Evolutionary conservation across 140 eudicot genomes (phyloP).

Genomic region (Senecio squalidus): DNA sequence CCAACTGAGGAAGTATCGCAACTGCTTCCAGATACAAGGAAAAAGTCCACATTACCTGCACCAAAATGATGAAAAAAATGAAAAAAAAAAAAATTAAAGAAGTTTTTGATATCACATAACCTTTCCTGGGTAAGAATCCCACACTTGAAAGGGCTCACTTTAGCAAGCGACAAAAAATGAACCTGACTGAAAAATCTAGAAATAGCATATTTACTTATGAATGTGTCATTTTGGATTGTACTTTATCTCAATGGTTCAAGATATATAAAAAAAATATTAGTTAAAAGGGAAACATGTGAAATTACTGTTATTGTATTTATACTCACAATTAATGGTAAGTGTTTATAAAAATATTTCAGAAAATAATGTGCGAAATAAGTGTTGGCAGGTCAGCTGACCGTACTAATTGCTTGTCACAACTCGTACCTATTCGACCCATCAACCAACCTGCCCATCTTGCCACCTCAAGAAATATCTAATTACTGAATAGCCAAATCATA

Average conservation of each 20-base stretch:
- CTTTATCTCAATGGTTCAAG: too few species aligned
- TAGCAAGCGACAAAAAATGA: neutral
- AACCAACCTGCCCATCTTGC: neutral
- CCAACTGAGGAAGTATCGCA: constrained; percentile 65
- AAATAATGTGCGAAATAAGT: too few species aligned
- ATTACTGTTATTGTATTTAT: too few species aligned
- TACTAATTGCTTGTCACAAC: too few species aligned
- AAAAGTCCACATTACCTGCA: constrained; percentile 57
- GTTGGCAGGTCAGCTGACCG: too few species aligned
- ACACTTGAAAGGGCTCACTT: neutral
- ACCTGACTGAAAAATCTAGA: too few species aligned
- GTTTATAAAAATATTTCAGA: too few species aligned
- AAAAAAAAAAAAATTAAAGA: neutral
- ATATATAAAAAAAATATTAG: too few species aligned
- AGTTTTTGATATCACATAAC: neutral
- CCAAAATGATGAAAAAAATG: neutral
- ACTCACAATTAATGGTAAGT: too few species aligned
- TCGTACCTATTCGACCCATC: neutral
- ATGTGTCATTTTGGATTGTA: too few species aligned
- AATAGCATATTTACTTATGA: too few species aligned
- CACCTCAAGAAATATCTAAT: constrained; percentile 4
- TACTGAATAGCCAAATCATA: constrained; percentile 19
- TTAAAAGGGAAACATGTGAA: too few species aligned
- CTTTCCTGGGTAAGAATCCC: neutral
- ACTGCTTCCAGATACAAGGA: constrained; percentile 68